These are phyloP conservation scores for Dioscorea cayenensis DNA, from an alignment of 116 monocot genomes.

Conservation along the genomic window DNA sequence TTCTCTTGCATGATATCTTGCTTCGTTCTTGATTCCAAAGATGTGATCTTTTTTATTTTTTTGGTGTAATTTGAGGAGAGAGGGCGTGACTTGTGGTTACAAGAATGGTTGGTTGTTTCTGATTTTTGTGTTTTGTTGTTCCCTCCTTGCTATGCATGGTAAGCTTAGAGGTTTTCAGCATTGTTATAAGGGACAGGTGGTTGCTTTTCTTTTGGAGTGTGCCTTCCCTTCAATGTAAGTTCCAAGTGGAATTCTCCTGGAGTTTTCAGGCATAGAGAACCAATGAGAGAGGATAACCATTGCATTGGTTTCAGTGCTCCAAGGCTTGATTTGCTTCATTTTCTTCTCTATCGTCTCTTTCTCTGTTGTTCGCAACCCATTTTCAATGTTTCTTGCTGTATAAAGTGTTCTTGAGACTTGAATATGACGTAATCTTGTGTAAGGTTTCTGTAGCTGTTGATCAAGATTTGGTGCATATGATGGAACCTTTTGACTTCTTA, in stretches of 20 bases:
- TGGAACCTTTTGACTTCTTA: no score
- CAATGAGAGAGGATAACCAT: not conserved
- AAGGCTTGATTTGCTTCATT: not conserved
- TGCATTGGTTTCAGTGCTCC: not conserved
- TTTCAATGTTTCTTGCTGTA: no score
- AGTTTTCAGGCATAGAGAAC: not conserved
- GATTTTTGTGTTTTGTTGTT: not conserved
- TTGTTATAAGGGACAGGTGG: not conserved
- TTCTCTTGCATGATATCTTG: not conserved
- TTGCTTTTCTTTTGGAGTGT: not conserved
- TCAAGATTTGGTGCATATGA: no score
- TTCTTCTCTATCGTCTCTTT: not conserved
- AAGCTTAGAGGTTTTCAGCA: not conserved
- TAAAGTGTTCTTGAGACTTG: no score
- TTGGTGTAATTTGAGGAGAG: not conserved
- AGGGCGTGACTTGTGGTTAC: not conserved
- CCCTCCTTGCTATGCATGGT: not conserved
- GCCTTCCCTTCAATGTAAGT: not conserved
- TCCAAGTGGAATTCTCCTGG: not conserved
- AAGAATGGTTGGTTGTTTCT: not conserved
- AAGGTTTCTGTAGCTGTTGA: no score
- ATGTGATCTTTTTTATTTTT: slow-evolving; percentile 1
- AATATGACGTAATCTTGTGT: no score
- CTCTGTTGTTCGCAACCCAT: not conserved
- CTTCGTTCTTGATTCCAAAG: not conserved